Percentiles rank a stretch among this genome's conserved stretches.
Evolutionary conservation across 2,329 filamentous ascomycete genomes (phyloP).

Genomic region (Aplosporella prunicola): DNA sequence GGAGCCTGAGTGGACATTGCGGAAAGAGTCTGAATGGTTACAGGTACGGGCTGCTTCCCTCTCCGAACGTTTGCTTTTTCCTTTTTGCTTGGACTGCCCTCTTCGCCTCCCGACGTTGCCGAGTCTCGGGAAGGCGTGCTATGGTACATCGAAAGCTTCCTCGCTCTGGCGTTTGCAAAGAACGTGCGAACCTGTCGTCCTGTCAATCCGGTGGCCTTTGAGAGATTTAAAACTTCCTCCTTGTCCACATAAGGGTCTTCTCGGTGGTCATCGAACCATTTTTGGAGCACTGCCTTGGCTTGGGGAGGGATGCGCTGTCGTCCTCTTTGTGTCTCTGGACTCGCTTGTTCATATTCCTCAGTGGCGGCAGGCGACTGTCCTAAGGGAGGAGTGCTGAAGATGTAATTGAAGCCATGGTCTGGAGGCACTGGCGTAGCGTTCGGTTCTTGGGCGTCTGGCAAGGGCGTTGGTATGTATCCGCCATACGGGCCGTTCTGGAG

Average conservation of each 20-base stretch:
- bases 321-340: not conserved
- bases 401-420: not conserved
- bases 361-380: not conserved
- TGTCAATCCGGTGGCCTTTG: constrained; percentile 14
- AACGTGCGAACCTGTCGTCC: constrained; percentile 17
- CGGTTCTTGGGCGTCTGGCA: too few species aligned
- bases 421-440: too few species aligned
- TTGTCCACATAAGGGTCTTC: constrained; percentile 18
- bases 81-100: not conserved
- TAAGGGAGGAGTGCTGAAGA: too few species aligned
- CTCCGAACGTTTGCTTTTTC: too few species aligned
- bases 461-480: too few species aligned
- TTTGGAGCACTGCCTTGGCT: constrained; percentile 15
- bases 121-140: not conserved
- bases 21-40: not conserved
- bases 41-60: constrained; percentile 1
- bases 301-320: constrained; percentile 13
- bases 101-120: not conserved
- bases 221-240: constrained; percentile 14
- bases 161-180: constrained; percentile 19
- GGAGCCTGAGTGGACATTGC: not conserved
- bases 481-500: too few species aligned
- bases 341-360: not conserved
- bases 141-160: constrained; percentile 12
- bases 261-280: constrained; percentile 15